Evolutionary conservation across 768 basidiomycete species (phyloP).

Genomic region (Rhodotorula kratochvilovae): DNA sequence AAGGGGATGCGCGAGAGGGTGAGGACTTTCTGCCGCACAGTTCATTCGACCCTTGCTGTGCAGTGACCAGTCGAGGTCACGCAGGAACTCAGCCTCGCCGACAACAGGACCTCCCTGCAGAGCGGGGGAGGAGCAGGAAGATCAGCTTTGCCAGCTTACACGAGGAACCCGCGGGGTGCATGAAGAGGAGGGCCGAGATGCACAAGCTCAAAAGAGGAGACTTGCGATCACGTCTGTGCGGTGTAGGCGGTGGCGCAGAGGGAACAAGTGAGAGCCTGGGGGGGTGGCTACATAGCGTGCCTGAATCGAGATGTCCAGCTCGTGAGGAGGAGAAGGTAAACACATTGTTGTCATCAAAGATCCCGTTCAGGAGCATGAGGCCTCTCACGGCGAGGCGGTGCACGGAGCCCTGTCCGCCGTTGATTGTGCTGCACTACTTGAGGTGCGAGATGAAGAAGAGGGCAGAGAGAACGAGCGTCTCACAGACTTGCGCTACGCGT

Average conservation of each 20-base stretch:
- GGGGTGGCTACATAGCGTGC: constrained; percentile 20
- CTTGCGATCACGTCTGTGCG: constrained; percentile 92
- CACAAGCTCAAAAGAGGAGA: constrained; percentile 71
- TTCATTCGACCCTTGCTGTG: constrained; percentile 55
- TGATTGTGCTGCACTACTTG: constrained; percentile 68
- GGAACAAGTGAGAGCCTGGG: neutral
- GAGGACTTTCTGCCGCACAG: constrained; percentile 30
- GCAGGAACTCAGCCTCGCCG: constrained; percentile 86
- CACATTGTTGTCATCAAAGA: constrained; percentile 76
- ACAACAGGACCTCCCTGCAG: constrained; percentile 69
- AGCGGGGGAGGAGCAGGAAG: neutral
- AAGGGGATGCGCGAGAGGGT: no score
- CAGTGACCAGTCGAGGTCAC: constrained; percentile 73
- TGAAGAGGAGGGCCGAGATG: neutral
- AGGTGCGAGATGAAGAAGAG: constrained; percentile 83
- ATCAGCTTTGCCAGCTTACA: neutral
- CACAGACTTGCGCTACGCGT: constrained; percentile 86
- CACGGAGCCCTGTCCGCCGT: constrained; percentile 74
- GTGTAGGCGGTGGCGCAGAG: constrained; percentile 68
- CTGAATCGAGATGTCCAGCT: neutral
- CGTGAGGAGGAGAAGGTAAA: constrained; percentile 32
- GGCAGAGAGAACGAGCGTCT: constrained; percentile 83
- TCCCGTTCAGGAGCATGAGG: constrained; percentile 95
- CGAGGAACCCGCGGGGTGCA: neutral
- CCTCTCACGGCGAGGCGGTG: constrained; percentile 82